A percentile compares a stretch with the other conserved stretches of the same genome.
These are phyloP conservation scores for Saccharomyces hybrid DNA, from an alignment of 1,139 yeast genomes.

Conservation along the genomic window DNA sequence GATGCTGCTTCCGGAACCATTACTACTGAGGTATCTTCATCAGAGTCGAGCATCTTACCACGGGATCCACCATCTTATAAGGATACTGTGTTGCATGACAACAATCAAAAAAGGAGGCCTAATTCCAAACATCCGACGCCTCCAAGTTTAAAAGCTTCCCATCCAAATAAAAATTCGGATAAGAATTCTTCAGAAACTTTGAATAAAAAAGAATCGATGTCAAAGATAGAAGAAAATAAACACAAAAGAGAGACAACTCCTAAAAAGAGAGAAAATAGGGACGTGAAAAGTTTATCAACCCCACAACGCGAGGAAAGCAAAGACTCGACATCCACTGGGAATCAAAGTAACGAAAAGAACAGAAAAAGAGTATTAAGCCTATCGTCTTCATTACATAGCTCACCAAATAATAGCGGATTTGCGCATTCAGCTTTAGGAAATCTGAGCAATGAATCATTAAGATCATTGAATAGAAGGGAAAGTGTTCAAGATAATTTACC, in stretches of 20 bases:
- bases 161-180: not conserved
- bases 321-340: not conserved
- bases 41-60: conserved; percentile 28
- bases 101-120: conserved; percentile 4
- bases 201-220: not conserved
- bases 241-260: not conserved
- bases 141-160: conserved; percentile 4
- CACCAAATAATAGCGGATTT: conserved; percentile 12
- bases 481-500: conserved; percentile 31
- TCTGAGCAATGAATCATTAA: not conserved
- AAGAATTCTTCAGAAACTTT: not conserved
- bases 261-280: not conserved
- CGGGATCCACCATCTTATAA: conserved; percentile 34
- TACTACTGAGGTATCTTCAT: conserved; percentile 1
- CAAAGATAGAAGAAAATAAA: not conserved
- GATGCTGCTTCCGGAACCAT: conserved; percentile 11
- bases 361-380: not conserved
- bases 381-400: not conserved
- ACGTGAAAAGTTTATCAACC: not conserved
- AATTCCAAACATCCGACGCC: conserved; percentile 5
- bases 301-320: not conserved
- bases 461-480: conserved; percentile 13
- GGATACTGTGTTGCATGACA: conserved; percentile 20
- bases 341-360: not conserved
- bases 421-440: not conserved